Evolutionary conservation across 2,329 filamentous ascomycete genomes (phyloP).

Genomic region (Bipolaris zeicola): DNA sequence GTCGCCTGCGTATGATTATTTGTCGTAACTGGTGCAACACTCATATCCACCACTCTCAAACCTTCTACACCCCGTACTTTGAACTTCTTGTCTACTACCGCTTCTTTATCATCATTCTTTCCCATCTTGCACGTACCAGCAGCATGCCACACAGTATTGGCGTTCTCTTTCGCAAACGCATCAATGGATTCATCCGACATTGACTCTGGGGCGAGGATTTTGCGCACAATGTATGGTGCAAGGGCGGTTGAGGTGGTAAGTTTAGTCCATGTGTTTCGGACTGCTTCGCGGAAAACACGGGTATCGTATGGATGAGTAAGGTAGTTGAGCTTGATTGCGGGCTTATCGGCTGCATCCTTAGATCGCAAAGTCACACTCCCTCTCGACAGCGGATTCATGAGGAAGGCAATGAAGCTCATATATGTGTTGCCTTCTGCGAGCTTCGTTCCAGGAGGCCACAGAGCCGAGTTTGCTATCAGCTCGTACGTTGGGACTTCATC

Average conservation of each 20-base stretch:
- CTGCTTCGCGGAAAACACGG: conserved; percentile 34
- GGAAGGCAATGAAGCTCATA: conserved; percentile 49
- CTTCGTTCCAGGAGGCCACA: conserved; percentile 34
- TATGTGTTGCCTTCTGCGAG: conserved; percentile 45
- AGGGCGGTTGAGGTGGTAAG: conserved; percentile 57
- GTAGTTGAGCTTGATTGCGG: conserved; percentile 61
- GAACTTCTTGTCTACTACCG: conserved; percentile 47
- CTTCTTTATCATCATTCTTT: conserved; percentile 36
- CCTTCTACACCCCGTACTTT: conserved; percentile 47
- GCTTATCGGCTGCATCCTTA: conserved; percentile 56
- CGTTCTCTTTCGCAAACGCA: conserved; percentile 36
- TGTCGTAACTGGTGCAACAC: conserved; percentile 41
- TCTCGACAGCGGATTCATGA: conserved; percentile 57
- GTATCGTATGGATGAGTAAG: conserved; percentile 62
- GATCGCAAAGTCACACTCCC: conserved; percentile 62
- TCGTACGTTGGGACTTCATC: conserved; percentile 65
- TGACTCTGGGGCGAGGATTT: conserved; percentile 52
- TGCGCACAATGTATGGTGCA: conserved; percentile 55
- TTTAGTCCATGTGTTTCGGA: conserved; percentile 50
- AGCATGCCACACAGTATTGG: conserved; percentile 46
- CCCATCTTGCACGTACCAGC: conserved; percentile 49
- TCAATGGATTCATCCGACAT: conserved; percentile 59
- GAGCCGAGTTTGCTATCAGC: conserved; percentile 46
- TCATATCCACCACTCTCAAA: conserved; percentile 49
- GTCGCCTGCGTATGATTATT: conserved; percentile 46